These are phyloP conservation scores for Silene vulgaris DNA, from an alignment of 179 eudicot genomes.

Conservation along the genomic window DNA sequence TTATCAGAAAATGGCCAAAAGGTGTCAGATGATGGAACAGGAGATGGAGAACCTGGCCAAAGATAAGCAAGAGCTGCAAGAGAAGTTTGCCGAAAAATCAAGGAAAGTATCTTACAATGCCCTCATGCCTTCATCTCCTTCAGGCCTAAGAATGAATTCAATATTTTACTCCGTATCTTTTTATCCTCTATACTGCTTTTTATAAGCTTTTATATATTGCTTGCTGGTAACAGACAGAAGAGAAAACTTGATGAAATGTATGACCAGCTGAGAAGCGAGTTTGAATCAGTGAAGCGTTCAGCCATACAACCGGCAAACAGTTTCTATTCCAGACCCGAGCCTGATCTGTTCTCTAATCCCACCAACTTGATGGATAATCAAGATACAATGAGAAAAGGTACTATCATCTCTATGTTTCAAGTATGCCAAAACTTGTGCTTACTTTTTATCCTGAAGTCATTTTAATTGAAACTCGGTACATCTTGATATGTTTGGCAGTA, in stretches of 20 bases:
- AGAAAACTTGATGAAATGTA: conserved; percentile 98
- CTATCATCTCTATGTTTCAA: conserved; percentile 22
- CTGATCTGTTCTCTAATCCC: conserved; percentile 73
- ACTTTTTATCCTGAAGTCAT: not conserved
- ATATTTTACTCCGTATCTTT: not conserved
- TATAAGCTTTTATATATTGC: conserved; percentile 7
- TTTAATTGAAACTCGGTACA: not conserved
- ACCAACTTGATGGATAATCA: conserved; percentile 63
- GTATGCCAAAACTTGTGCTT: not conserved
- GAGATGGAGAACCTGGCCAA: conserved; percentile 72
- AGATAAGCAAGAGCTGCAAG: conserved; percentile 92
- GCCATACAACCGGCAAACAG: conserved; percentile 78
- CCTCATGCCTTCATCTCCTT: not conserved
- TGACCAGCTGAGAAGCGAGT: conserved; percentile 82
- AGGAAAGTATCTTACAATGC: conserved; percentile 39
- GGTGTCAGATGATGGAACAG: conserved; percentile 94
- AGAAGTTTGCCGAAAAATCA: conserved; percentile 84
- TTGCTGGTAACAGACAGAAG: conserved; percentile 64
- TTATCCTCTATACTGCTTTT: not conserved
- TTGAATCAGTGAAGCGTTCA: conserved; percentile 62
- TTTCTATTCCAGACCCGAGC: conserved; percentile 62
- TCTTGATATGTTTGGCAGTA: not conserved
- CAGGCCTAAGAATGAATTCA: not conserved
- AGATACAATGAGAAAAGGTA: conserved; percentile 72
- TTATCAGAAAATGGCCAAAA: conserved; percentile 86